Conservation (phyloP, 73 alveolate genomes). For the Tetrahymena borealis region DNA sequence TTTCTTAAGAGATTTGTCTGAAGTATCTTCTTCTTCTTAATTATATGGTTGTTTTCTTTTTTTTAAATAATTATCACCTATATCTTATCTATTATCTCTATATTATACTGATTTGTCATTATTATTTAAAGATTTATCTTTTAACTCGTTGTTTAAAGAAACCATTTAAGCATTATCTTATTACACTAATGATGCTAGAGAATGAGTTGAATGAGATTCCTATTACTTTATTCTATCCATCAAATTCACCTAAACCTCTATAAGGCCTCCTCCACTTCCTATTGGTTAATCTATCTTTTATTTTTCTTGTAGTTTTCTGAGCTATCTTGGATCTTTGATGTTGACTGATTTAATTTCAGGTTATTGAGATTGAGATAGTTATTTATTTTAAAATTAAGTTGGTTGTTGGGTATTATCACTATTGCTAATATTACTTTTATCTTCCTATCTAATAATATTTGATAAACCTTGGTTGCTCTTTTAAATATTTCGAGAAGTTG, state of each 20-base stretch:
- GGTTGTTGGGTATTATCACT: neutral
- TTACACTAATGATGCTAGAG: neutral
- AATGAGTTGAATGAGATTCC: neutral
- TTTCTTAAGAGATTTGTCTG: neutral
- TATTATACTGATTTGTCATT: neutral
- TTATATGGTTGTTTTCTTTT: neutral
- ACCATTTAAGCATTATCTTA: neutral
- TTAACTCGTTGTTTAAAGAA: neutral
- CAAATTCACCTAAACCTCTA: neutral
- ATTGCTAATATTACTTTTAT: neutral
- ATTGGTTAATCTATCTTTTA: neutral
- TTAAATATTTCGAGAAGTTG: neutral
- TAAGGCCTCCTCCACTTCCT: neutral
- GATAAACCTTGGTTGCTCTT: no score
- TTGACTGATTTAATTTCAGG: neutral
- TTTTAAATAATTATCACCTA: neutral
- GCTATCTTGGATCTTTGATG: neutral
- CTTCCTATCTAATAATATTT: neutral
- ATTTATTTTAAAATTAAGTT: neutral
- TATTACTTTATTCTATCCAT: neutral
- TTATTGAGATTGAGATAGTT: neutral
- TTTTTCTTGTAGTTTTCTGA: neutral
- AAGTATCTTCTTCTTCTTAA: neutral
- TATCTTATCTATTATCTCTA: neutral
- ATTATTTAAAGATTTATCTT: neutral